Base-by-base conservation (phyloP, 768 basidiomycete species). In the Serendipita sp. region DNA sequence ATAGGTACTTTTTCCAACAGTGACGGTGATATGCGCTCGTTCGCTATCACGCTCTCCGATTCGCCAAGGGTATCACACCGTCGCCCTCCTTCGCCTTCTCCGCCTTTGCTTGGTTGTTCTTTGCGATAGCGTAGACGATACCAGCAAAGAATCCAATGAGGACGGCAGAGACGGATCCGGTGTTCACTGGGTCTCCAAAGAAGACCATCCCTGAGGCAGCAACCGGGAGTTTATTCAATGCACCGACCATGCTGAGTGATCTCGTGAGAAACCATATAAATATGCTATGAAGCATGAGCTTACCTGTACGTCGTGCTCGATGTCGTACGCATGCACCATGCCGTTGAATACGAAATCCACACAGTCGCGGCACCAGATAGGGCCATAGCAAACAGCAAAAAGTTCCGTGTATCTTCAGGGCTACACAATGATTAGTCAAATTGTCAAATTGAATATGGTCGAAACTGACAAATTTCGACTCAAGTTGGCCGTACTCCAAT, bases 181-280 rank as follows among this genome's bases (percentile, higher is more conserved):
- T 71, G 5, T 91, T 96, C 50, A 91, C 86, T 29, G 84, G 75
- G 73, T 99, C 94, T 46, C 91, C 92, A 72, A 96, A 96, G 76
- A 96, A 96, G 66, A 99, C 74, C 86, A 99, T 91, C 27, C 96
- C 96, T n/a, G 93, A 96, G 13, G 92, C 94, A 4, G 96, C 96
- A 55, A 99, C 92, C 43, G 96, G 96, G 18, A 99, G 79, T 77
- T 98, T 98, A 77, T 98, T 98, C 69, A 98, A 74, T 0, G 94
- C 94, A 10, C 94, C 94, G 64, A 96, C 92, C 94, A 98, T 98
- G 68, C 88, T 91, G 67, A 55, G 46, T 65, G 52, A 63, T 52
- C 55, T 6, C 52, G 34, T 64, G 44, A 68, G 13, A 34, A 64
- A 29, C 60, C 29, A 43, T 6, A 23, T 63, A 63, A 37, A 64